A percentile compares a stretch with the other conserved stretches of the same genome.
Conservation (phyloP, 2,329 filamentous ascomycete species). For the Claviceps sp. region DNA sequence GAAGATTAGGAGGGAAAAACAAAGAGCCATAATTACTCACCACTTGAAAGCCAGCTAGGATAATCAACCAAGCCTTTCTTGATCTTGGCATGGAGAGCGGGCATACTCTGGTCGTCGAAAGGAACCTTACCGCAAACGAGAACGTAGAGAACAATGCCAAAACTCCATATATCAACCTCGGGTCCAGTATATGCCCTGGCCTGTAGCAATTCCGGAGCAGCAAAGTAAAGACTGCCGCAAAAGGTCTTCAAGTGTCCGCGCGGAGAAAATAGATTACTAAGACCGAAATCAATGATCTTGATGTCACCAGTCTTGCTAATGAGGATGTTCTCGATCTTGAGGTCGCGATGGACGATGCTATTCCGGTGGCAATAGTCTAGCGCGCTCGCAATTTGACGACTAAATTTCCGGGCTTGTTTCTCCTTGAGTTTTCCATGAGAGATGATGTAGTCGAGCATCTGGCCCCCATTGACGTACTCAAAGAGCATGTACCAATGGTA, state of each 20-base stretch:
- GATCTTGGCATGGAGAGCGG: constrained; percentile 93
- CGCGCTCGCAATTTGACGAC: constrained; percentile 89
- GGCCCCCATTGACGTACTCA: constrained; percentile 95
- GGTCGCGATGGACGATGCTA: constrained; percentile 91
- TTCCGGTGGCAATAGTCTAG: constrained; percentile 96
- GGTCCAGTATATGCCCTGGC: constrained; percentile 90
- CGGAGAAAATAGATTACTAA: constrained; percentile 92
- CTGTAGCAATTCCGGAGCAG: constrained; percentile 85
- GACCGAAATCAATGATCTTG: constrained; percentile 96
- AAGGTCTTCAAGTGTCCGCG: constrained; percentile 83
- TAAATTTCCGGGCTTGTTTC: constrained; percentile 96
- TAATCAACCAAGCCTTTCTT: constrained; percentile 96
- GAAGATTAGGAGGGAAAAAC: not conserved
- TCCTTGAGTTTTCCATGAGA: constrained; percentile 95
- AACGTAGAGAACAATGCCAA: constrained; percentile 94
- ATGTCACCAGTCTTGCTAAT: constrained; percentile 99
- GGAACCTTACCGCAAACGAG: constrained; percentile 95
- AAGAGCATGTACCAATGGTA: constrained; percentile 99
- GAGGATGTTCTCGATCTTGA: constrained; percentile 98
- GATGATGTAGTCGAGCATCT: constrained; percentile 99
- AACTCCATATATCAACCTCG: constrained; percentile 97
- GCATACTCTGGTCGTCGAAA: constrained; percentile 99
- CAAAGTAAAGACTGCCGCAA: constrained; percentile 95
- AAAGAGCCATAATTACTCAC: constrained; percentile 30
- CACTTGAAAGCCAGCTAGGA: constrained; percentile 79